Base-by-base conservation (phyloP, 768 basidiomycete genomes). In the Mycena belliarum region DNA sequence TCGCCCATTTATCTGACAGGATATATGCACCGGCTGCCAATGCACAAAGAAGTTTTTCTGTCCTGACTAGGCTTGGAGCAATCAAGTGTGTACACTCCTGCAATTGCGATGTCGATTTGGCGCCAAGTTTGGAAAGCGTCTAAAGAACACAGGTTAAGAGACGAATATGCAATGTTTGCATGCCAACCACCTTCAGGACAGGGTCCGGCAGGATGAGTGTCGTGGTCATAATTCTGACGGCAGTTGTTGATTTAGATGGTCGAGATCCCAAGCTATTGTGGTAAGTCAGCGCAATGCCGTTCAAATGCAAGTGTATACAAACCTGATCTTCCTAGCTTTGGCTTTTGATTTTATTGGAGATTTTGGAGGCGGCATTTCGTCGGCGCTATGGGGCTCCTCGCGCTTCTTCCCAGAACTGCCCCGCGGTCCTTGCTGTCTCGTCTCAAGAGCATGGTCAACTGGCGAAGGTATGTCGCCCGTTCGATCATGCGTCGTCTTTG, bases 11-110 rank as follows among this genome's bases (percentile, higher is more conserved):
- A 50, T 79, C 78, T 4, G 78, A 81, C 21, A 97, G 72, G 45
- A 95, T 76, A 59, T 76, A 78, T 0, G 89, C 87, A 0, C 80
- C 83, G 0, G 71, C 71, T 0, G 89, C 78, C 63, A 96, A 74
- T 0, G 91, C 91, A 63, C 85, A 86, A 0, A 97, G 76, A 68
- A 96, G 89, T 69, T 96, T 97, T 67, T 94, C 90, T 1, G 95
- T 96, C 6, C 94, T 82, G 6, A 87, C 84, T 24, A 95, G 76
- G 25, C 77, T 76, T 32, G 80, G 82, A 11, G 84, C 82, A 45
- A 96, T 70, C 14, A 97, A 78, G 72, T 95, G 91, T 0, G 93
- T 96, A 65, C 88, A 92, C 52, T 92, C 85, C 1, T 70, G 66
- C 0, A 88, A 77, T 32, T 83, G 80, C 2, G 79, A 77, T 9